Conservation (phyloP, 441 rosid species). For the Dalechampia spathulata region DNA sequence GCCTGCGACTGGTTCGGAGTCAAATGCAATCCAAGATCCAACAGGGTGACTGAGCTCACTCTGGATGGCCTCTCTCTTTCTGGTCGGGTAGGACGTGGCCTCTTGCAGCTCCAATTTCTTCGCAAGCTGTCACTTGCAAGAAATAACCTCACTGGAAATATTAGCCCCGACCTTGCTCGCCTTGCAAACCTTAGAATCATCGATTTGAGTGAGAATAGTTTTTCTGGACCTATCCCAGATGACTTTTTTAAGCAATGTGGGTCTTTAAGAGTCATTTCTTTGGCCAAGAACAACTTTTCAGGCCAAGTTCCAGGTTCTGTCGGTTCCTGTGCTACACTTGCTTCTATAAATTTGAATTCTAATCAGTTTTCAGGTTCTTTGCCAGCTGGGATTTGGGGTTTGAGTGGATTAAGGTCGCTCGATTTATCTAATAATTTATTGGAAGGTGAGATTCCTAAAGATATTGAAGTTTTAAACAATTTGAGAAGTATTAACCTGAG, state of each 20-base stretch:
- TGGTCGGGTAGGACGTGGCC: conserved; percentile 77
- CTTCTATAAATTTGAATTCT: conserved; percentile 48
- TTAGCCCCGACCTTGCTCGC: conserved; percentile 48
- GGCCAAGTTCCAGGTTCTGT: conserved; percentile 68
- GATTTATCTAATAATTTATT: conserved; percentile 62
- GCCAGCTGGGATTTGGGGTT: conserved; percentile 52
- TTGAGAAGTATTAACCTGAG: conserved; percentile 44
- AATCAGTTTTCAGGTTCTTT: conserved; percentile 69
- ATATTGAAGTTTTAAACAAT: conserved; percentile 49
- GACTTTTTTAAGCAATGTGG: conserved; percentile 79
- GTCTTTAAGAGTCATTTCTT: conserved; percentile 51
- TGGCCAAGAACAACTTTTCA: conserved; percentile 58
- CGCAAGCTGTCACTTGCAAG: conserved; percentile 65
- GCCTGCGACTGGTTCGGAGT: conserved; percentile 85
- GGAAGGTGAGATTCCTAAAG: conserved; percentile 57
- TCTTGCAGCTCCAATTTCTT: conserved; percentile 62
- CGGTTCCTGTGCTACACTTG: conserved; percentile 48
- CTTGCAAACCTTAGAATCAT: conserved; percentile 53
- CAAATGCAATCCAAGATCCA: conserved; percentile 53
- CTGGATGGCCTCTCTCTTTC: conserved; percentile 73
- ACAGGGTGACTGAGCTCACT: conserved; percentile 58
- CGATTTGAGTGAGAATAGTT: conserved; percentile 59
- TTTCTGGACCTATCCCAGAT: conserved; percentile 64
- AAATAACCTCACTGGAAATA: conserved; percentile 66
- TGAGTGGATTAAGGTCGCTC: conserved; percentile 47